A percentile compares a stretch with the other conserved stretches of the same genome.
Conservation (phyloP, 768 basidiomycete species). For the Rhodosporidiobolus sp. region DNA sequence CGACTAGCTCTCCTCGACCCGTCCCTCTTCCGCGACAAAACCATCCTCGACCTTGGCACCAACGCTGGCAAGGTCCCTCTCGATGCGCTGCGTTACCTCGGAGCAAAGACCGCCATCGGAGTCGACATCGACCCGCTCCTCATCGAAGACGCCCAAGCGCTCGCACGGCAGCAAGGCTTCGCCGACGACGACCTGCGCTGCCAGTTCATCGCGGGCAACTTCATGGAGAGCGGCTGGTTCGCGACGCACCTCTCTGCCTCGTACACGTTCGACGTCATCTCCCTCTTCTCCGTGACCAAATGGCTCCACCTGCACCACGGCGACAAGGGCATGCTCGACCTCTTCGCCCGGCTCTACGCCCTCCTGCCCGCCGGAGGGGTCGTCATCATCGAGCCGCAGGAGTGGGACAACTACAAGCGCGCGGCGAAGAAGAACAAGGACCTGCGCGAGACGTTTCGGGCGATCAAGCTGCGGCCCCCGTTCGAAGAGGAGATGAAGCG, state of each 20-base stretch:
- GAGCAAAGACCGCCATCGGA: slow-evolving; percentile 64
- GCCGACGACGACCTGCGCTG: background rate
- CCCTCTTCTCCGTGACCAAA: slow-evolving; percentile 76
- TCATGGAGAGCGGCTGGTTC: slow-evolving; percentile 26
- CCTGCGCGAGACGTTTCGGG: slow-evolving; percentile 19
- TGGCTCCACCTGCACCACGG: slow-evolving; percentile 88
- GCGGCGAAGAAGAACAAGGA: slow-evolving; percentile 59
- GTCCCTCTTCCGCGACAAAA: slow-evolving; percentile 56
- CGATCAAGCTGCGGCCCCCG: slow-evolving; percentile 27
- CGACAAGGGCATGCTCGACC: slow-evolving; percentile 62
- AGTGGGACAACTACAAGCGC: slow-evolving; percentile 78
- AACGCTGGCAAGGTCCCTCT: slow-evolving; percentile 83
- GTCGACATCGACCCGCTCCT: slow-evolving; percentile 79
- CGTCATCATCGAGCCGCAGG: slow-evolving; percentile 76
- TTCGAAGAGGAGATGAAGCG: slow-evolving; percentile 16
- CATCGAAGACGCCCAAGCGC: slow-evolving; percentile 48
- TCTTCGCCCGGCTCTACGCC: slow-evolving; percentile 62
- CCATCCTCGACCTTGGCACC: slow-evolving; percentile 77
- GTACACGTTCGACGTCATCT: slow-evolving; percentile 18
- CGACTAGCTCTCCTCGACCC: slow-evolving; percentile 64
- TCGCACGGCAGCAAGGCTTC: background rate
- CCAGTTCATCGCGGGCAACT: slow-evolving; percentile 16
- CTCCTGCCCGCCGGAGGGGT: slow-evolving; percentile 54
- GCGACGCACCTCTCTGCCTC: background rate
- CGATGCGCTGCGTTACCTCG: slow-evolving; percentile 62